These are phyloP conservation scores for Martiniozyma asiatica DNA, from an alignment of 1,139 yeast genomes.

Conservation along the genomic window DNA sequence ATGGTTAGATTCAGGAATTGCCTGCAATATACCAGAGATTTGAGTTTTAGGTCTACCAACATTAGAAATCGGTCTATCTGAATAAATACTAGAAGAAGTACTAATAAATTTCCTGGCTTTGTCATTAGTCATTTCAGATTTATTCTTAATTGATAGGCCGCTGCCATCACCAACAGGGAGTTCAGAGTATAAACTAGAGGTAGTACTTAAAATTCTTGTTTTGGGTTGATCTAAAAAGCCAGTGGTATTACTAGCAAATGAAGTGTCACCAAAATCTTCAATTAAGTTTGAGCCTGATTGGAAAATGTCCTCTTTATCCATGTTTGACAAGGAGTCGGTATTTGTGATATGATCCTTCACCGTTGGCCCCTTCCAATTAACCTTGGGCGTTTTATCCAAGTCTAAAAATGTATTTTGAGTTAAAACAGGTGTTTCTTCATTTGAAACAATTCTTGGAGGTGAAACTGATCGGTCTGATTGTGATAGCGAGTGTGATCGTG, in stretches of 20 bases:
- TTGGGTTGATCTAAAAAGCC: background rate
- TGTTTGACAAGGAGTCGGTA: slow-evolving; percentile 1
- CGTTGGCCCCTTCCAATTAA: too few relatives aligned
- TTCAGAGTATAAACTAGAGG: slow-evolving; percentile 10
- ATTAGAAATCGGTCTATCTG: slow-evolving; percentile 6
- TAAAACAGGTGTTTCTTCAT: too few relatives aligned
- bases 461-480: background rate
- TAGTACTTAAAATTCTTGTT: slow-evolving; percentile 5
- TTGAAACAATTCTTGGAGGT: background rate
- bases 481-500: too few relatives aligned
- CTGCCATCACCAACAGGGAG: slow-evolving; percentile 2
- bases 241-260: background rate
- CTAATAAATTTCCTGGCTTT: slow-evolving; percentile 5
- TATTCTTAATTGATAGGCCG: background rate
- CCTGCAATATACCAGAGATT: too few relatives aligned
- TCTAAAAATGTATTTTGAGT: too few relatives aligned
- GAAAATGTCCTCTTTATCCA: slow-evolving; percentile 3
- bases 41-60: too few relatives aligned
- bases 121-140: background rate
- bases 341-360: background rate
- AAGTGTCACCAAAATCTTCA: slow-evolving; percentile 1
- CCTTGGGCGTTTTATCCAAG: too few relatives aligned
- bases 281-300: slow-evolving; percentile 1
- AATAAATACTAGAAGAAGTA: slow-evolving; percentile 10
- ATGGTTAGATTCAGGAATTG: too few relatives aligned